Conservation (phyloP, 495 filamentous ascomycete species). For the Xylaria acuta region DNA sequence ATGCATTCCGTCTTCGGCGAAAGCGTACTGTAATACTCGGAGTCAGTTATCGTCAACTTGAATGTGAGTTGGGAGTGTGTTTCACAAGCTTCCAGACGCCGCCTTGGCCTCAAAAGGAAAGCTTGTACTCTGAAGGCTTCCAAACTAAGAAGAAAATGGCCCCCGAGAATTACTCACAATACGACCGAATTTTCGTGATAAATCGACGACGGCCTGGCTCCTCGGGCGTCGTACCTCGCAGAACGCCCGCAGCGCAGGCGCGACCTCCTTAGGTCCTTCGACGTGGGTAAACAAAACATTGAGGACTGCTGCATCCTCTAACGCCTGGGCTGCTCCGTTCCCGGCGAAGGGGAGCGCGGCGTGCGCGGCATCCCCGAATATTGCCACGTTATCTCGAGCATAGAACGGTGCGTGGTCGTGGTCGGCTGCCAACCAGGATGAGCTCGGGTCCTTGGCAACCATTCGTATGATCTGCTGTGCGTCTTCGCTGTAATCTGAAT, state of each 20-base stretch:
- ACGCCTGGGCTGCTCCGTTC: slow-evolving; percentile 65
- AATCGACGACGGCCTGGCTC: slow-evolving; percentile 42
- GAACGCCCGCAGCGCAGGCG: slow-evolving; percentile 39
- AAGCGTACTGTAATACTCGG: slow-evolving; percentile 35
- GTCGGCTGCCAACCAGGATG: slow-evolving; percentile 49
- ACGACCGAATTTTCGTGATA: slow-evolving; percentile 42
- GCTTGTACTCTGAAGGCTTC: neutral
- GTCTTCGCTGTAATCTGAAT: slow-evolving; percentile 42
- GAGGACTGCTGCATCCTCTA: slow-evolving; percentile 63
- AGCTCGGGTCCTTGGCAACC: slow-evolving; percentile 41
- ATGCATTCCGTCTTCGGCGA: slow-evolving; percentile 41
- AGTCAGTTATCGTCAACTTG: neutral
- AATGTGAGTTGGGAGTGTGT: neutral
- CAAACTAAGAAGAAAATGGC: no score
- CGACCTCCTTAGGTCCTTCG: slow-evolving; percentile 21
- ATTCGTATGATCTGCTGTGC: slow-evolving; percentile 43
- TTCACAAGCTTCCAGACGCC: neutral
- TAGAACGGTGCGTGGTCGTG: slow-evolving; percentile 61
- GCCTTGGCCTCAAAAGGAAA: neutral
- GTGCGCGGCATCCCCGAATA: slow-evolving; percentile 67
- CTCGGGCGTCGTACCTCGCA: slow-evolving; percentile 36
- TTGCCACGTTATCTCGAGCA: slow-evolving; percentile 52
- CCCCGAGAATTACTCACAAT: slow-evolving; percentile 17
- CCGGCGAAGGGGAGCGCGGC: slow-evolving; percentile 63
- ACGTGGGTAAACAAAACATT: slow-evolving; percentile 41